Evolutionary conservation across 2,329 filamentous ascomycete genomes (phyloP).

Genomic region (Epichloe baconii): DNA sequence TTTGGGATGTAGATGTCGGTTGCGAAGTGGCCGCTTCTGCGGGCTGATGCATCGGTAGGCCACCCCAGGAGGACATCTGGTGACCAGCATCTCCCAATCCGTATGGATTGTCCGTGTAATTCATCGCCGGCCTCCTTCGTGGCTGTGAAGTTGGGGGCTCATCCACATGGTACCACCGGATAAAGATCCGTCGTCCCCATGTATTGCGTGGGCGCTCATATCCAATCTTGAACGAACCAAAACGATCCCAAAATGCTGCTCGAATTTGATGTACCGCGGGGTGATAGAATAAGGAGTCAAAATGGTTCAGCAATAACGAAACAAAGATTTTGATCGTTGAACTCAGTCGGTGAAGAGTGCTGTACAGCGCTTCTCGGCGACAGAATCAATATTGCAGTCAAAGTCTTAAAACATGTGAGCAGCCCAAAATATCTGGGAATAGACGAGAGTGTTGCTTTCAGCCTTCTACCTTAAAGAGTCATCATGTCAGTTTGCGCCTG

Average conservation of each 20-base stretch:
- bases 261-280: neutral
- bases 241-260: neutral
- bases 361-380: neutral
- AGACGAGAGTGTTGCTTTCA: neutral
- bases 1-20: conserved; percentile 8
- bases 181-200: conserved; percentile 7
- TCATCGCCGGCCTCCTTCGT: conserved; percentile 6
- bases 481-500: conserved; percentile 4
- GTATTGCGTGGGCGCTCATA: conserved; percentile 5
- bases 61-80: conserved; percentile 7
- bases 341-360: neutral
- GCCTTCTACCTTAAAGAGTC: neutral
- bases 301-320: neutral
- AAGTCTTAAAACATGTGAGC: neutral
- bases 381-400: neutral
- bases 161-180: conserved; percentile 7
- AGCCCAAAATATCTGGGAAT: neutral
- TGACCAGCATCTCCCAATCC: conserved; percentile 4
- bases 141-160: conserved; percentile 7
- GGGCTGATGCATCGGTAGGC: neutral
- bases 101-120: conserved; percentile 8
- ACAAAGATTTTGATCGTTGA: neutral
- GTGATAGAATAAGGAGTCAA: neutral
- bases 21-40: neutral
- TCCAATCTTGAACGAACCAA: neutral